Evolutionary conservation across 352 stramenopile genomes (phyloP).

Genomic region (Pythium guiyangense): DNA sequence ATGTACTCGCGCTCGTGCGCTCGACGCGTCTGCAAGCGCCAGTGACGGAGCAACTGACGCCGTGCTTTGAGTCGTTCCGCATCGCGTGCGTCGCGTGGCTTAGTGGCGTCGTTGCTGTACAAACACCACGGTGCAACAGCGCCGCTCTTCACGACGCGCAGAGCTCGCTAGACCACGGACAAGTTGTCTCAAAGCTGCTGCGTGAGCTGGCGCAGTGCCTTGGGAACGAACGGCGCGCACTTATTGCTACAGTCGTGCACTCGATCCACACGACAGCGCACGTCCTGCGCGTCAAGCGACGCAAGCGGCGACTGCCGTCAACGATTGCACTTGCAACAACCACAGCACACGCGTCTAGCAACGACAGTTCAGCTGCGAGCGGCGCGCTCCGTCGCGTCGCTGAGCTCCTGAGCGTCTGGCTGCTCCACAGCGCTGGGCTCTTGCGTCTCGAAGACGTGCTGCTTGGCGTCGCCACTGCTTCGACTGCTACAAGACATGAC

Average conservation of each 20-base stretch:
- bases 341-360: neutral
- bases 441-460: slow-evolving; percentile 24
- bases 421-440: slow-evolving; percentile 9
- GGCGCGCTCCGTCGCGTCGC: neutral
- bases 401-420: slow-evolving; percentile 10
- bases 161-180: neutral
- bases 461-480: neutral
- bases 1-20: slow-evolving; percentile 1
- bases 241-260: slow-evolving; percentile 3
- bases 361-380: neutral
- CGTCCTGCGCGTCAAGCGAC: neutral
- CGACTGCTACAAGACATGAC: no score
- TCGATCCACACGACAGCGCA: slow-evolving; percentile 5
- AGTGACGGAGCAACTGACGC: neutral
- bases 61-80: neutral
- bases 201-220: neutral
- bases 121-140: neutral
- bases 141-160: neutral
- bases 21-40: neutral
- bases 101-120: neutral
- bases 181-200: slow-evolving; percentile 2
- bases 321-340: no score
- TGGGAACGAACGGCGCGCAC: neutral
- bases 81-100: slow-evolving; percentile 3
- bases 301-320: slow-evolving; percentile 5